phyloP scores from a whole-genome alignment of 139 green algal species.

The Ulvella scutata region DNA sequence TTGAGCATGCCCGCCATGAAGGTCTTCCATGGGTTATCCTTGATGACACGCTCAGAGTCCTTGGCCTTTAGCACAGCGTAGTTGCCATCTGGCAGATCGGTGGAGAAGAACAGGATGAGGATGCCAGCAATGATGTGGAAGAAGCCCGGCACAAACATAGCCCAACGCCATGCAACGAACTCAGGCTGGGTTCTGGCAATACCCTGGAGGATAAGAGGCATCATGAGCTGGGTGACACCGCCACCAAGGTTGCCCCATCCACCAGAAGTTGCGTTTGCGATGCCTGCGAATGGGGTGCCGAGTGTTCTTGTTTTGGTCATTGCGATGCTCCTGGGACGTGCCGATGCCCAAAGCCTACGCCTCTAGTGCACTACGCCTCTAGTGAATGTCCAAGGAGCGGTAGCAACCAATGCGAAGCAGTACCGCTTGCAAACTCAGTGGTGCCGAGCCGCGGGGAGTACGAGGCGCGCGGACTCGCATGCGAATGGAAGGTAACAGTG shows the following conservation, averaged over 20 bases:
- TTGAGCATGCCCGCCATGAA: conserved; percentile 3
- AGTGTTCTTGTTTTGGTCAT: too few species aligned
- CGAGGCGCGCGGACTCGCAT: too few species aligned
- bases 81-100: too few species aligned
- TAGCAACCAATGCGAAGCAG: too few species aligned
- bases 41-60: conserved; percentile 47
- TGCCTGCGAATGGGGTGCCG: too few species aligned
- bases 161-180: conserved; percentile 66
- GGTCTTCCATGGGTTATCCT: conserved; percentile 17
- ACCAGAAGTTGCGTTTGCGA: conserved; percentile 53
- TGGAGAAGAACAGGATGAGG: conserved; percentile 27
- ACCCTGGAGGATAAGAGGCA: conserved; percentile 77
- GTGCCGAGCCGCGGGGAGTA: too few species aligned
- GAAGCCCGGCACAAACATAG: conserved; percentile 75
- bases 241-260: conserved; percentile 75
- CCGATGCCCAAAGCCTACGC: too few species aligned
- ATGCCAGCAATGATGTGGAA: conserved; percentile 51
- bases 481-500: neutral
- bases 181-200: conserved; percentile 8
- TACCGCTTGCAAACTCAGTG: too few species aligned
- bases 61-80: conserved; percentile 13
- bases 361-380: too few species aligned
- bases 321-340: too few species aligned
- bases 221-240: conserved; percentile 67
- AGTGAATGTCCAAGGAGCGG: too few species aligned